Percentiles rank a stretch among this genome's conserved stretches.
Conservation (phyloP, 352 stramenopile genomes). For the Phytopythium oedochilum region DNA sequence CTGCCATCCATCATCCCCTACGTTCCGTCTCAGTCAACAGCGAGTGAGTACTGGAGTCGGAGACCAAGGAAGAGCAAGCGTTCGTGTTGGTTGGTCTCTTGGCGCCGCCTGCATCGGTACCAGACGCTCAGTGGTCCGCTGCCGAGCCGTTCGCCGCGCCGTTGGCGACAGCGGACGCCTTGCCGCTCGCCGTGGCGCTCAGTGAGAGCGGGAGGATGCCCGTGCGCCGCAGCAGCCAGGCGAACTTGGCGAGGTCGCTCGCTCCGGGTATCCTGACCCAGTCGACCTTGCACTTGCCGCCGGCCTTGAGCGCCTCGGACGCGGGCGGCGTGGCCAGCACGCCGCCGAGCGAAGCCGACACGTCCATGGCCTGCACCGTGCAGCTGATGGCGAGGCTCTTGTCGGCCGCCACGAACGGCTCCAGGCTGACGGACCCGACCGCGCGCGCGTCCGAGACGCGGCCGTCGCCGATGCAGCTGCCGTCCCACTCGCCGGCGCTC, state of each 20-base stretch:
- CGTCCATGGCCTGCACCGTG: constrained; percentile 62
- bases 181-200: background rate
- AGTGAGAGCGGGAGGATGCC: constrained; percentile 25
- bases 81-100: background rate
- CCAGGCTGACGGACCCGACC: constrained; percentile 66
- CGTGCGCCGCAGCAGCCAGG: constrained; percentile 73
- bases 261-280: constrained; percentile 77
- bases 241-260: constrained; percentile 63
- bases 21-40: background rate
- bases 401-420: constrained; percentile 59
- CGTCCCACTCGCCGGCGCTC: constrained; percentile 73
- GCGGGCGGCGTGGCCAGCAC: constrained; percentile 50
- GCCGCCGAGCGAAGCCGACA: constrained; percentile 20
- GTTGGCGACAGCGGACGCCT: background rate
- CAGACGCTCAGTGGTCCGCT: too few relatives aligned
- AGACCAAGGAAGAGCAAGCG: background rate
- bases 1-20: background rate
- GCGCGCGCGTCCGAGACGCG: constrained; percentile 70
- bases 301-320: constrained; percentile 27
- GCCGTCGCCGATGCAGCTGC: constrained; percentile 81
- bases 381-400: constrained; percentile 63
- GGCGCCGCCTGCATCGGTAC: too few relatives aligned
- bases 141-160: constrained; percentile 4
- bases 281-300: constrained; percentile 56
- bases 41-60: background rate